phyloP scores from a whole-genome alignment of 495 filamentous ascomycete genomes.

The Astrothelium macrocarpum region DNA sequence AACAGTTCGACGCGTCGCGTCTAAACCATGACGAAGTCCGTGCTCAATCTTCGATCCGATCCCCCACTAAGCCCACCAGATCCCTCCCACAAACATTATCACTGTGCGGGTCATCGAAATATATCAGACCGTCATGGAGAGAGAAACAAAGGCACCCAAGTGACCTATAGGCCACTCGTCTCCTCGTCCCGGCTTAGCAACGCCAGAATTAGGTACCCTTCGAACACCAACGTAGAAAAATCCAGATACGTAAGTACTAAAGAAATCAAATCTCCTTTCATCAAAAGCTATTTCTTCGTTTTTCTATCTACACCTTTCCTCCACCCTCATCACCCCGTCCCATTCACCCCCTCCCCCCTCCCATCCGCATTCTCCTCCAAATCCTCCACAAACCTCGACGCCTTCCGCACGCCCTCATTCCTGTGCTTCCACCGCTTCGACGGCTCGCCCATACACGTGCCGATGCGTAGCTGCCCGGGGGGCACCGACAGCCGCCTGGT shows the following conservation, averaged over 20 bases:
- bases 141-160: no score
- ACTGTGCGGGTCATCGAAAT: no score
- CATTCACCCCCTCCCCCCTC: not conserved
- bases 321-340: not conserved
- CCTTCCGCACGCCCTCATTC: not conserved
- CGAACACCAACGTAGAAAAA: no score
- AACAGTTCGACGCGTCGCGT: slow-evolving; percentile 2
- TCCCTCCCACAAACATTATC: not conserved
- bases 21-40: not conserved
- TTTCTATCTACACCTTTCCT: not conserved
- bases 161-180: no score
- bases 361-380: not conserved
- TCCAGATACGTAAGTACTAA: no score
- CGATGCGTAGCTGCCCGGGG: not conserved
- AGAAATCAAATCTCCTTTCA: not conserved
- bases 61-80: not conserved
- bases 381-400: not conserved
- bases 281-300: not conserved
- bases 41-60: not conserved
- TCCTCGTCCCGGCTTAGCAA: no score
- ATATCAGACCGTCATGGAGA: no score
- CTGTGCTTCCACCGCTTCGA: not conserved
- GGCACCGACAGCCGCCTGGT: not conserved
- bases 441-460: not conserved
- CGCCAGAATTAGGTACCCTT: no score